Percentiles rank a stretch among this genome's conserved stretches.
Evolutionary conservation across 805 yeast genomes (phyloP).

Genomic region (Ogataea henricii): DNA sequence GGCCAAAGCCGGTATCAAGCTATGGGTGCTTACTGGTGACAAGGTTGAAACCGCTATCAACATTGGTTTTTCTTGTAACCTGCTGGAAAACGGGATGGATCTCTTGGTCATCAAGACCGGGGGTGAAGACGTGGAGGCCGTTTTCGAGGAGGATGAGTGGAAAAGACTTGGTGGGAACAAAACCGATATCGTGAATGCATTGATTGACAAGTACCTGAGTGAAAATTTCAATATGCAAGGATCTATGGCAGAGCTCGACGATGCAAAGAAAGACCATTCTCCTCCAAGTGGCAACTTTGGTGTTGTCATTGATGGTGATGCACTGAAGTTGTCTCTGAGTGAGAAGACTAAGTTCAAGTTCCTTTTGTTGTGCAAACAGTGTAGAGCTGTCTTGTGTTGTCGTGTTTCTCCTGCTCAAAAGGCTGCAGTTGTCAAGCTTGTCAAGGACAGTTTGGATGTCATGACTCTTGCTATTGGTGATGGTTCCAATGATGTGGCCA

Average conservation of each 20-base stretch:
- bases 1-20: constrained; percentile 75
- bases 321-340: constrained; percentile 55
- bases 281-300: constrained; percentile 71
- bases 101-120: constrained; percentile 62
- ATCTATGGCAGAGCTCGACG: constrained; percentile 54
- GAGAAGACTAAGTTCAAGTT: constrained; percentile 53
- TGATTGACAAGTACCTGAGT: constrained; percentile 54
- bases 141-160: constrained; percentile 37
- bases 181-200: constrained; percentile 42
- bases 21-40: constrained; percentile 88
- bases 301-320: constrained; percentile 80
- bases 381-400: constrained; percentile 81
- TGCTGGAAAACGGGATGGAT: constrained; percentile 76
- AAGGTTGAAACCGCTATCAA: constrained; percentile 89
- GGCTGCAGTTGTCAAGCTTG: constrained; percentile 78
- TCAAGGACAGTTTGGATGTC: constrained; percentile 71
- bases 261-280: constrained; percentile 59
- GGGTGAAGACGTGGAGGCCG: constrained; percentile 53
- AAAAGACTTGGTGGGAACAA: constrained; percentile 21
- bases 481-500: constrained; percentile 88
- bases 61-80: constrained; percentile 83
- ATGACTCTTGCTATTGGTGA: constrained; percentile 90
- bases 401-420: constrained; percentile 88
- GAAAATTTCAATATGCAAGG: constrained; percentile 63
- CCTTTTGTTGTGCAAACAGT: constrained; percentile 71